Evolutionary conservation across 1,284 basidiomycete species (phyloP).

Genomic region (Marasmius sp.): DNA sequence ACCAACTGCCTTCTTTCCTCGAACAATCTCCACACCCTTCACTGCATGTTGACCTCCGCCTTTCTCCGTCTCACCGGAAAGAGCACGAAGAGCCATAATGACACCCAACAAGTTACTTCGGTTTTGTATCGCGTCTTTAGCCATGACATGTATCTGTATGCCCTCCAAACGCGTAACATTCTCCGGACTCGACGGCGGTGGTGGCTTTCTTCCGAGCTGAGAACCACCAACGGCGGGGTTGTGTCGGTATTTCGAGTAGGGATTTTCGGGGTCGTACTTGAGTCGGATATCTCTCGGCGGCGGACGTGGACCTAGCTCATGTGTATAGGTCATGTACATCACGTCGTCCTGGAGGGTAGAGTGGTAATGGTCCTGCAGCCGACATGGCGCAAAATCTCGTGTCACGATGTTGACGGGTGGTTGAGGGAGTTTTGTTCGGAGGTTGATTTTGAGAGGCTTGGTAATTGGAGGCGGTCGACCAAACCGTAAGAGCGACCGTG

Average conservation of each 20-base stretch:
- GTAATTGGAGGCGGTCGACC: constrained; percentile 46
- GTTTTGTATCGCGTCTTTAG: constrained; percentile 77
- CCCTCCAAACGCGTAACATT: constrained; percentile 79
- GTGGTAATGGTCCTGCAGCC: constrained; percentile 86
- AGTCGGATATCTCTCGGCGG: constrained; percentile 61
- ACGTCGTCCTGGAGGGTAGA: constrained; percentile 82
- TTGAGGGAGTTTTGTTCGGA: constrained; percentile 55
- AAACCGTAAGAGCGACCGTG: constrained; percentile 38
- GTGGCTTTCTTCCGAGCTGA: constrained; percentile 62
- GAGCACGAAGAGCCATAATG: constrained; percentile 85
- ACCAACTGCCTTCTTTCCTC: constrained; percentile 78
- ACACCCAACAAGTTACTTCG: constrained; percentile 80
- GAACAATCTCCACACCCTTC: constrained; percentile 80
- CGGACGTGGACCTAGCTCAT: constrained; percentile 55
- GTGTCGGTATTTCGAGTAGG: constrained; percentile 74
- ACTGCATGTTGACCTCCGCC: constrained; percentile 70
- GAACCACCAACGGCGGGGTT: constrained; percentile 77
- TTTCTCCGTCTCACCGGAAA: constrained; percentile 80
- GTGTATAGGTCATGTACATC: constrained; percentile 95
- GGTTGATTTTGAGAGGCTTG: constrained; percentile 47
- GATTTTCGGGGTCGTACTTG: constrained; percentile 75
- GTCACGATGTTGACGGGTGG: constrained; percentile 64
- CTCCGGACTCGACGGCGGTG: constrained; percentile 61
- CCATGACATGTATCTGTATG: constrained; percentile 84
- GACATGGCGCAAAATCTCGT: constrained; percentile 73